Conservation (phyloP, 1,139 yeast genomes). For the Geotrichum phurueaensis region DNA sequence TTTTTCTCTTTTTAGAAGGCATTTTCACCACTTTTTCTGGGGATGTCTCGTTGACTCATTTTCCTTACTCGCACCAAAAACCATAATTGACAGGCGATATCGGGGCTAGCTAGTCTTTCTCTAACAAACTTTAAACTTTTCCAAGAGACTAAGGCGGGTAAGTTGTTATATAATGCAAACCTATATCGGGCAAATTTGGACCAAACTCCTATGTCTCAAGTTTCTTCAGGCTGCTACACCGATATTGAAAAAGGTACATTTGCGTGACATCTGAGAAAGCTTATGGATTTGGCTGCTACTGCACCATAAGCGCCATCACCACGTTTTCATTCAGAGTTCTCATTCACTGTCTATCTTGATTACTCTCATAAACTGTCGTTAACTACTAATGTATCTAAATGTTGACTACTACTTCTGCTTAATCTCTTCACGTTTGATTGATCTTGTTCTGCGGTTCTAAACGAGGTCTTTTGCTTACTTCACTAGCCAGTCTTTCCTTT, state of each 20-base stretch:
- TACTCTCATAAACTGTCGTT: too few relatives aligned
- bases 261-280: too few relatives aligned
- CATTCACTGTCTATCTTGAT: too few relatives aligned
- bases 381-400: too few relatives aligned
- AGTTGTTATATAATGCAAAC: not conserved
- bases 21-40: not conserved
- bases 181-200: not conserved
- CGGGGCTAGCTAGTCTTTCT: not conserved
- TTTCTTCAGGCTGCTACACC: not conserved
- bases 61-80: not conserved
- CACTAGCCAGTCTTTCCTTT: too few relatives aligned
- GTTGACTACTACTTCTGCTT: too few relatives aligned
- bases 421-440: too few relatives aligned
- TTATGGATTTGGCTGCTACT: too few relatives aligned
- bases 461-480: too few relatives aligned
- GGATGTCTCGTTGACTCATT: not conserved
- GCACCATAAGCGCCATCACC: too few relatives aligned
- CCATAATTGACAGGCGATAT: not conserved
- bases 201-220: not conserved
- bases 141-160: not conserved
- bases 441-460: too few relatives aligned
- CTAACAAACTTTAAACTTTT: not conserved
- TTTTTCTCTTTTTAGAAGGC: not conserved
- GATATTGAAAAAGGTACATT: not conserved
- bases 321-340: too few relatives aligned